Percentiles rank a stretch among this genome's conserved stretches.
These are phyloP conservation scores for Volvox carteri DNA, from an alignment of 163 green algal species.

Conservation along the genomic window DNA sequence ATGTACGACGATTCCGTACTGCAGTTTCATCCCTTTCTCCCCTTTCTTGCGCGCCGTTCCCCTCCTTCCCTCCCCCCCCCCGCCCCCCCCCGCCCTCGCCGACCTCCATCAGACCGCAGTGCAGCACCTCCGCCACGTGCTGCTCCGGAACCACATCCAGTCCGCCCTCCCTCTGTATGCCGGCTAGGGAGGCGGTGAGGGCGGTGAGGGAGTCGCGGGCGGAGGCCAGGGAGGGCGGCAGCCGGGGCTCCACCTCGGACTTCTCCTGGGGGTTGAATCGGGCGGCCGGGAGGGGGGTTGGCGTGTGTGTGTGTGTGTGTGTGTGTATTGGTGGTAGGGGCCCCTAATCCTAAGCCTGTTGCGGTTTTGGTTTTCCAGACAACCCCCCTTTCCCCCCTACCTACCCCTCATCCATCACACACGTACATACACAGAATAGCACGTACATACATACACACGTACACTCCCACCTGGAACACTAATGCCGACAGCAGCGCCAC, in stretches of 20 bases:
- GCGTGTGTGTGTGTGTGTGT: too few relatives aligned
- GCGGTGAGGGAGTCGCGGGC: slow-evolving; percentile 70
- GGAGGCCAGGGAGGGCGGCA: slow-evolving; percentile 71
- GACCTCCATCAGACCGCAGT: slow-evolving; percentile 71
- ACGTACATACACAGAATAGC: too few relatives aligned
- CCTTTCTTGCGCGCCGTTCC: neutral
- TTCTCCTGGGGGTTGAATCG: slow-evolving; percentile 77
- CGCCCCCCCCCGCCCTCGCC: neutral
- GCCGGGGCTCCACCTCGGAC: slow-evolving; percentile 76
- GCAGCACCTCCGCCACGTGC: slow-evolving; percentile 83
- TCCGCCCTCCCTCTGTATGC: slow-evolving; percentile 71
- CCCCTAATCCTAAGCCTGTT: too few relatives aligned
- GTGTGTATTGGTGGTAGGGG: too few relatives aligned
- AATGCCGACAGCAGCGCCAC: slow-evolving; percentile 92
- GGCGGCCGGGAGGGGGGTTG: neutral
- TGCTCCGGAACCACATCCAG: slow-evolving; percentile 80
- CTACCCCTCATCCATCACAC: too few relatives aligned
- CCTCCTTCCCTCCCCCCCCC: neutral
- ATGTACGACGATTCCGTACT: too few relatives aligned
- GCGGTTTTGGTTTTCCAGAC: too few relatives aligned
- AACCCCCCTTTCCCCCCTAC: too few relatives aligned
- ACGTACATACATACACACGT: too few relatives aligned
- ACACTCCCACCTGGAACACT: slow-evolving; percentile 95
- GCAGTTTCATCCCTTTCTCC: too few relatives aligned
- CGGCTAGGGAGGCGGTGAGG: slow-evolving; percentile 74